Conservation (phyloP, 78 protist genomes). For the Speleostelium caveatum region DNA sequence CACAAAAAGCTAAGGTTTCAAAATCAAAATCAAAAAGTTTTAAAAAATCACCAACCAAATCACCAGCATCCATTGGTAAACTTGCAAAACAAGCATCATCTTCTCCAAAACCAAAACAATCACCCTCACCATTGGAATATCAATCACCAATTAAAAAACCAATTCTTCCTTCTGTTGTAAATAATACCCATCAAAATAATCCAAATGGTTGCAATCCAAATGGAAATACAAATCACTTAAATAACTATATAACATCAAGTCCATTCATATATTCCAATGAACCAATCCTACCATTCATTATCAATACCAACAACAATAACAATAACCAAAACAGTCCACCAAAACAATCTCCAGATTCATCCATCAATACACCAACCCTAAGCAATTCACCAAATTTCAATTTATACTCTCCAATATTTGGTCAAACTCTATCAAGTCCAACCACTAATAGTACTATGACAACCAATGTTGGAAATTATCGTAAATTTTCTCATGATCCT, state of each 20-base stretch:
- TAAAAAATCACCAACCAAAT: background rate
- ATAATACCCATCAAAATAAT: background rate
- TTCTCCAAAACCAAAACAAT: background rate
- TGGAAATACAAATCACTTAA: background rate
- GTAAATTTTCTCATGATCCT: background rate
- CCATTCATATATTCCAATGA: background rate
- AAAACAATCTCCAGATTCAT: slow-evolving; percentile 38
- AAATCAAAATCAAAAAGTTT: background rate
- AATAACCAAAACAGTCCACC: slow-evolving; percentile 30
- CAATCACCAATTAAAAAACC: background rate
- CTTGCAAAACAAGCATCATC: background rate
- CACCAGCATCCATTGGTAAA: background rate
- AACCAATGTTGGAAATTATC: background rate
- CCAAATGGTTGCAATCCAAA: background rate
- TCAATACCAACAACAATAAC: background rate
- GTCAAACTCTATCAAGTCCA: background rate
- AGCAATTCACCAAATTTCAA: slow-evolving; percentile 53
- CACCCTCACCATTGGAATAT: background rate
- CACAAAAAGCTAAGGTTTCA: background rate
- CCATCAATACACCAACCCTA: slow-evolving; percentile 39
- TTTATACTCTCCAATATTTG: background rate
- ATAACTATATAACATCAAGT: background rate
- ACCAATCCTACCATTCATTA: too few relatives aligned
- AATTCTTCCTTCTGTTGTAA: too few relatives aligned
- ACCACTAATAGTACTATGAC: background rate